Conservation (phyloP, 2,329 filamentous ascomycete genomes). For the Neopestalotiopsis sp. region DNA sequence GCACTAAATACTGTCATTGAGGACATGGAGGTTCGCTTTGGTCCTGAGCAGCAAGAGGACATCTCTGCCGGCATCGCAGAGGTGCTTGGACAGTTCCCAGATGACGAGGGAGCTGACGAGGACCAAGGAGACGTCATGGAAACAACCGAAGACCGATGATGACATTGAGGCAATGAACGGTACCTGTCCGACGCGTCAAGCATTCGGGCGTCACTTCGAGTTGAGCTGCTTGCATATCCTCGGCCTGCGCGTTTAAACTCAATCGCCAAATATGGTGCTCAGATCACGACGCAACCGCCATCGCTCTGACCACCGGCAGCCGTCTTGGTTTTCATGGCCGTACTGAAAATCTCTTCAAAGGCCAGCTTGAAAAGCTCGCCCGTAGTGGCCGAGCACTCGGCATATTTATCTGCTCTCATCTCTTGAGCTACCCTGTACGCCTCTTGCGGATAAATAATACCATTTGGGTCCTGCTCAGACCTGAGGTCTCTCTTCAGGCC, state of each 20-base stretch:
- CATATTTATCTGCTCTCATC: conserved; percentile 66
- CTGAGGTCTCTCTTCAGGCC: conserved; percentile 67
- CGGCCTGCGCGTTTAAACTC: neutral
- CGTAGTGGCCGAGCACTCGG: conserved; percentile 67
- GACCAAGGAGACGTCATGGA: conserved; percentile 43
- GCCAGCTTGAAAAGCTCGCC: conserved; percentile 63
- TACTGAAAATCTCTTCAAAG: conserved; percentile 66
- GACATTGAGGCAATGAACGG: neutral
- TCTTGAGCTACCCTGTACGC: conserved; percentile 61
- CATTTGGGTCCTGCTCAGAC: conserved; percentile 63
- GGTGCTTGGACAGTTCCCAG: conserved; percentile 60
- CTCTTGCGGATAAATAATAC: conserved; percentile 67
- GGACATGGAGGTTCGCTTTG: conserved; percentile 67
- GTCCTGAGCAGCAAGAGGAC: conserved; percentile 61
- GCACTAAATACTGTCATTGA: conserved; percentile 69
- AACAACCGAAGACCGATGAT: conserved; percentile 29
- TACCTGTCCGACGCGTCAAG: neutral
- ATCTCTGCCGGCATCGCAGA: conserved; percentile 63
- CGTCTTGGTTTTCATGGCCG: conserved; percentile 55
- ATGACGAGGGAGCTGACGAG: conserved; percentile 39
- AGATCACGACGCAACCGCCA: conserved; percentile 51
- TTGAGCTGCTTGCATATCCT: neutral
- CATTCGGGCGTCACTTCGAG: neutral
- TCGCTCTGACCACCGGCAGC: conserved; percentile 58
- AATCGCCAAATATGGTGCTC: conserved; percentile 11